Evolutionary conservation across 441 rosid species (phyloP).

Genomic region (Dalechampia spathulata): DNA sequence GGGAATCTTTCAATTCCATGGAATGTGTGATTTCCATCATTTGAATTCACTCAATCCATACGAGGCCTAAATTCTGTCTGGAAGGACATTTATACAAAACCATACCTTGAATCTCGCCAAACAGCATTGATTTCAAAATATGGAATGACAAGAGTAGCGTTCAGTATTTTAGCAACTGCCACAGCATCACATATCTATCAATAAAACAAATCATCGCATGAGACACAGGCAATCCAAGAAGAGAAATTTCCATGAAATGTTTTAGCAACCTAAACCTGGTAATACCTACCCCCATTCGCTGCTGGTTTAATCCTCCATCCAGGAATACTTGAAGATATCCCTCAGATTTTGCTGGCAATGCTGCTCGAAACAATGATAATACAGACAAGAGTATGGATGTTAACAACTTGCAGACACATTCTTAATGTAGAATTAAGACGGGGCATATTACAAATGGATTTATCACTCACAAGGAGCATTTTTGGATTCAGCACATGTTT

Average conservation of each 20-base stretch:
- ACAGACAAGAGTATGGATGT: conserved; percentile 8
- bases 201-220: conserved; percentile 13
- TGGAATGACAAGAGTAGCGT: conserved; percentile 77
- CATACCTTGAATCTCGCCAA: conserved; percentile 82
- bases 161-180: conserved; percentile 79
- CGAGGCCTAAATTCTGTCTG: too few relatives aligned
- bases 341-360: conserved; percentile 48
- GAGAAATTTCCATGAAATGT: not conserved
- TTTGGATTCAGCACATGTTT: conserved; percentile 44
- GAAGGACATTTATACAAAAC: too few relatives aligned
- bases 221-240: conserved; percentile 5
- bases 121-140: conserved; percentile 67
- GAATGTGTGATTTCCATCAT: too few relatives aligned
- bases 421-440: too few relatives aligned
- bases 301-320: conserved; percentile 97
- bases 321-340: conserved; percentile 92
- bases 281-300: conserved; percentile 87
- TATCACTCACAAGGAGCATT: conserved; percentile 46
- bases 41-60: too few relatives aligned
- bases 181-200: conserved; percentile 85
- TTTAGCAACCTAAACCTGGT: not conserved
- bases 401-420: not conserved
- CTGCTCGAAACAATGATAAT: conserved; percentile 32
- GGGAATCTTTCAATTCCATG: too few relatives aligned
- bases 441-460: not conserved